Base-by-base conservation (phyloP, 192 early-diverging fungal genomes). In the Dissophora ornata region DNA sequence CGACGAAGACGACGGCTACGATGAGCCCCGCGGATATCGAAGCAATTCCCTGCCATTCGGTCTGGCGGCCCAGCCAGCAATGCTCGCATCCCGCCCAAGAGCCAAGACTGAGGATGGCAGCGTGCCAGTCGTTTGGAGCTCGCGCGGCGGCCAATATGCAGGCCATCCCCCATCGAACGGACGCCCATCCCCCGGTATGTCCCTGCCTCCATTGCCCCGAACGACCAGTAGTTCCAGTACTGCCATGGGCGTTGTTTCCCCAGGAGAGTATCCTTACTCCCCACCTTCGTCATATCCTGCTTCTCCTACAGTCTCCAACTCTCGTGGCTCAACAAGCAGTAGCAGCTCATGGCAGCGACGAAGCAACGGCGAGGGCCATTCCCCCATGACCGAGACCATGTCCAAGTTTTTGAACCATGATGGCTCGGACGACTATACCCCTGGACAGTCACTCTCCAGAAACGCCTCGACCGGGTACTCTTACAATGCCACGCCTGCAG, bases 241-340 rank as follows among this genome's bases (percentile, higher is more conserved):
- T 12, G 52, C 80, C 42, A 77, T 75, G 73, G 59, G 66, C 18
- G 67, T 68, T 28, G 71, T 77, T 62, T 67, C 69, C 3, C 57
- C 71, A 22, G 62, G 80, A 29, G 80, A 73, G 32, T 84, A 82
- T 56, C 86, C 82, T 15, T 75, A 77, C 25, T 84, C 84, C 3
- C 84, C 87, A 25, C 86, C 86, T 16, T 83, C 82, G 26, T 88
- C 87, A 13, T 82, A 85, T 34, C 87, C 85, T 47, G 80, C 80
- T 13, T 88, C 87, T 32, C 85, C 85, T 19, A 84, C 82, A 38
- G 45, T 88, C 81, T 62, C 81, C 57, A 80, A 69, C 30, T 60
- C 83, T 30, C 60, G 82, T 26, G 48, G 83, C 18, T 62, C 80
- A 30, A 80, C 77, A 7, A 78, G 78, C 30, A 79, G 71, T 52